Evolutionary conservation across 192 early-diverging fungal genomes (phyloP).

Genomic region (Haplosporangium gracile): DNA sequence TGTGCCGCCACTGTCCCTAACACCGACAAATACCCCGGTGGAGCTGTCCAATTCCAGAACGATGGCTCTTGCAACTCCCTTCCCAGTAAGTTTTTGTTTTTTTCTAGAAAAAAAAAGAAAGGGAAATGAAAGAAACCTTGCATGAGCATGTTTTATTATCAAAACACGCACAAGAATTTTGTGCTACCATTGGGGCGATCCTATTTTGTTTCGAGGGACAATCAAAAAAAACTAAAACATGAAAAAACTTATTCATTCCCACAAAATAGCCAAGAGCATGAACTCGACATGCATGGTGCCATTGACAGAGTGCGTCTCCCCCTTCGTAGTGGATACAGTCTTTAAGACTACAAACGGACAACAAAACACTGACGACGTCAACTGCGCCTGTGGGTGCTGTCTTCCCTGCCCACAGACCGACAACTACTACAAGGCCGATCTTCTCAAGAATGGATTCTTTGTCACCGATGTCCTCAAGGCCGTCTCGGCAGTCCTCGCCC

Average conservation of each 20-base stretch:
- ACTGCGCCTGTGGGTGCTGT: conserved; percentile 60
- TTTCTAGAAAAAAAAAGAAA: background rate
- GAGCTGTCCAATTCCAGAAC: conserved; percentile 21
- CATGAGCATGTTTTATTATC: background rate
- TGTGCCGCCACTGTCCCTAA: conserved; percentile 24
- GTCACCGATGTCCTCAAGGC: conserved; percentile 62
- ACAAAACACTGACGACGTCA: conserved; percentile 33
- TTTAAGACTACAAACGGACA: conserved; percentile 34
- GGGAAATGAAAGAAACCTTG: background rate
- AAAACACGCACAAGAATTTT: background rate
- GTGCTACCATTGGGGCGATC: background rate
- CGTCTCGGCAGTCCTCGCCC: conserved; percentile 48
- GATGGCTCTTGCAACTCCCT: conserved; percentile 44
- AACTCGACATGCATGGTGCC: conserved; percentile 46
- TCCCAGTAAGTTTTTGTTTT: conserved; percentile 22
- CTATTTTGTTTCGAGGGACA: background rate
- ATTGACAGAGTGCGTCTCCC: conserved; percentile 47
- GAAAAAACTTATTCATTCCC: background rate
- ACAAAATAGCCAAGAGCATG: conserved; percentile 32
- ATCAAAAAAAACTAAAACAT: background rate
- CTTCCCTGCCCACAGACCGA: conserved; percentile 64
- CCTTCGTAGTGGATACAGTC: conserved; percentile 56
- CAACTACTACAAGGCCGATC: conserved; percentile 59
- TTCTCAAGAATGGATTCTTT: conserved; percentile 56
- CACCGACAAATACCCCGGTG: conserved; percentile 21